Percentiles rank a stretch among this genome's conserved stretches.
These are phyloP conservation scores for Schizopora paradoxa DNA, from an alignment of 1,284 basidiomycete genomes.

Conservation along the genomic window DNA sequence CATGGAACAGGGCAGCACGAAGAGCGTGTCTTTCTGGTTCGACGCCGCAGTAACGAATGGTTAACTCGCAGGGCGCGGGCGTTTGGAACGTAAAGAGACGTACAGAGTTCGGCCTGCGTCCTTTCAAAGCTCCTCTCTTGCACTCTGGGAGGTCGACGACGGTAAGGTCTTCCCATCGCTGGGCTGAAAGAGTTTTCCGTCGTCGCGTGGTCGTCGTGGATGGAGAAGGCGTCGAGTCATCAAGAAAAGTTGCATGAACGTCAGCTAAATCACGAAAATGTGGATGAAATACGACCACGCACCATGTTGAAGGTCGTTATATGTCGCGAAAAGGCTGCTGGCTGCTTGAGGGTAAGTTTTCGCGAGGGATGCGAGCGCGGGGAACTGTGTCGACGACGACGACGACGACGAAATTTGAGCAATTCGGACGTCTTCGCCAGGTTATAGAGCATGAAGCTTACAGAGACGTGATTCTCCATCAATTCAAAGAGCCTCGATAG, in stretches of 20 bases:
- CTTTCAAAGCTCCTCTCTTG: conserved; percentile 53
- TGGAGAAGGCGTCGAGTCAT: background rate
- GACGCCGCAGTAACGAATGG: background rate
- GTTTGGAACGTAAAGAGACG: conserved; percentile 19
- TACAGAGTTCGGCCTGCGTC: conserved; percentile 51
- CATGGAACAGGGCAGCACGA: conserved; percentile 64
- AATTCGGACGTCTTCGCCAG: background rate
- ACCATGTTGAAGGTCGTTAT: conserved; percentile 57
- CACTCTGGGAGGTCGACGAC: conserved; percentile 55
- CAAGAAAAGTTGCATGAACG: background rate
- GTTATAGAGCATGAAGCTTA: background rate
- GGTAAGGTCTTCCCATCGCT: conserved; percentile 62
- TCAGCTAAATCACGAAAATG: conserved; percentile 1
- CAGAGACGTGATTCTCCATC: background rate
- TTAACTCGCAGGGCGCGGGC: background rate
- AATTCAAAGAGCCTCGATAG: too few species aligned
- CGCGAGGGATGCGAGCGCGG: conserved; percentile 29
- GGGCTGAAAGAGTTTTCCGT: conserved; percentile 38
- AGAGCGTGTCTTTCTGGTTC: conserved; percentile 33
- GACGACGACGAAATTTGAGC: background rate
- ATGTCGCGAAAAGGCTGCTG: conserved; percentile 51
- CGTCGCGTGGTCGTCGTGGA: background rate
- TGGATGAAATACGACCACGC: conserved; percentile 11
- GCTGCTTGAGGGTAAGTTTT: conserved; percentile 48
- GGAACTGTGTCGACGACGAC: conserved; percentile 17